A percentile compares a stretch with the other conserved stretches of the same genome.
These are phyloP conservation scores for Podosphaera fusca DNA, from an alignment of 2,329 filamentous ascomycete genomes.

Conservation along the genomic window DNA sequence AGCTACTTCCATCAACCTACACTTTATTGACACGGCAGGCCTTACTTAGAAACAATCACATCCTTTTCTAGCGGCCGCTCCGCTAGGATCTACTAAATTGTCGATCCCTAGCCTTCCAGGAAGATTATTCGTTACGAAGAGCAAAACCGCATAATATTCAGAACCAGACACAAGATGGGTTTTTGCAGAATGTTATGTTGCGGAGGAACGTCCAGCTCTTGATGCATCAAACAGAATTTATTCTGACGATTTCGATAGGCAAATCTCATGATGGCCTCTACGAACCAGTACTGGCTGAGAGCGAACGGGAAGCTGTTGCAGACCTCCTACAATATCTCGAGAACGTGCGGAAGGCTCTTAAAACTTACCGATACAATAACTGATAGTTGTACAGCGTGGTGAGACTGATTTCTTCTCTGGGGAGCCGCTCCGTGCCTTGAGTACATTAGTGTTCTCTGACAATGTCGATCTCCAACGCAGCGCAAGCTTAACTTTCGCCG, in stretches of 20 bases:
- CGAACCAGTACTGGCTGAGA: slow-evolving; percentile 76
- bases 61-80: not conserved
- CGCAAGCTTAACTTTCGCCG: slow-evolving; percentile 92
- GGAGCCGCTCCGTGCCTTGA: slow-evolving; percentile 78
- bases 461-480: slow-evolving; percentile 96
- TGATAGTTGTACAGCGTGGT: slow-evolving; percentile 33
- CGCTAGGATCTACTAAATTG: not conserved
- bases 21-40: not conserved
- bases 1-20: not conserved
- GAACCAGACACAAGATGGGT: slow-evolving; percentile 26
- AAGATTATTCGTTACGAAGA: not conserved
- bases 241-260: slow-evolving; percentile 22
- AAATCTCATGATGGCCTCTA: slow-evolving; percentile 63
- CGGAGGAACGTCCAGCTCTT: slow-evolving; percentile 21
- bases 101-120: not conserved
- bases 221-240: slow-evolving; percentile 5
- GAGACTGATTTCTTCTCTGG: slow-evolving; percentile 98
- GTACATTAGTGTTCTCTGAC: slow-evolving; percentile 91
- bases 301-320: slow-evolving; percentile 87
- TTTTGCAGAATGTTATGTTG: slow-evolving; percentile 39
- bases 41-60: not conserved
- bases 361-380: not conserved
- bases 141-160: slow-evolving; percentile 9
- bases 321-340: slow-evolving; percentile 90
- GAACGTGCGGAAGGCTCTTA: slow-evolving; percentile 36